A percentile compares a stretch with the other conserved stretches of the same genome.
phyloP scores from a whole-genome alignment of 2,329 filamentous ascomycete genomes.

The Simplicillium aogashimaense region DNA sequence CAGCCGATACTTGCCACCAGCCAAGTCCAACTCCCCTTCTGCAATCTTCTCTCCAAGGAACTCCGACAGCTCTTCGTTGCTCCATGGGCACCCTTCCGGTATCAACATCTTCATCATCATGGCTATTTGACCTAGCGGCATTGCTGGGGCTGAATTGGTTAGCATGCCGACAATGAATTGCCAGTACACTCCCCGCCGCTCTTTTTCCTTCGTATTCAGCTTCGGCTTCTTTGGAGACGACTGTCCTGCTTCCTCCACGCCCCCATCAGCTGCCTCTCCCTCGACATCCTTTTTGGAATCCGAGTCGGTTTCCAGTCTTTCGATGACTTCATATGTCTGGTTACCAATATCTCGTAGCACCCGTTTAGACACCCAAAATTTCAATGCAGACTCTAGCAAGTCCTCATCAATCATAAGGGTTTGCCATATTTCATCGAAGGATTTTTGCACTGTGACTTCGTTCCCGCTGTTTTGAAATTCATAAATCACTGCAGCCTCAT shows the following conservation, averaged over 20 bases:
- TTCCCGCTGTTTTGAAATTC: constrained; percentile 53
- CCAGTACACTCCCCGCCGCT: constrained; percentile 62
- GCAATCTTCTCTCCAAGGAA: constrained; percentile 73
- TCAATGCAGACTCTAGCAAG: constrained; percentile 56
- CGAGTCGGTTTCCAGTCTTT: constrained; percentile 39
- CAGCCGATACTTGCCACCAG: constrained; percentile 60
- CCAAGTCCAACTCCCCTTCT: constrained; percentile 58
- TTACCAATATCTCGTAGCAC: constrained; percentile 49
- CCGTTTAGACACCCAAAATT: constrained; percentile 61
- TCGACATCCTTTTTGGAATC: constrained; percentile 17
- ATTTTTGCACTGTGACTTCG: constrained; percentile 27
- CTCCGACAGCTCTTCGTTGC: constrained; percentile 76
- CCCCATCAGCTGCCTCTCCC: constrained; percentile 16
- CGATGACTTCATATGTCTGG: constrained; percentile 57
- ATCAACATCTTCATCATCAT: constrained; percentile 96
- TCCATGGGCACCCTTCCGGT: constrained; percentile 79
- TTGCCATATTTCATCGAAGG: constrained; percentile 42
- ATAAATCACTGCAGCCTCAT: constrained; percentile 81
- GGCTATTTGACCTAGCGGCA: constrained; percentile 71
- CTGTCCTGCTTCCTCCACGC: constrained; percentile 16
- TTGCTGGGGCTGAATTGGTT: constrained; percentile 73
- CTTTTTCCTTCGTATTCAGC: constrained; percentile 54
- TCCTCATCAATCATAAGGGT: constrained; percentile 63
- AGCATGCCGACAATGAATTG: constrained; percentile 93
- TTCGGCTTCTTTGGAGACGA: constrained; percentile 40